Percentiles rank a stretch among this genome's conserved stretches.
Evolutionary conservation across 352 stramenopile species (phyloP).

Genomic region (Pythium myriotylum): DNA sequence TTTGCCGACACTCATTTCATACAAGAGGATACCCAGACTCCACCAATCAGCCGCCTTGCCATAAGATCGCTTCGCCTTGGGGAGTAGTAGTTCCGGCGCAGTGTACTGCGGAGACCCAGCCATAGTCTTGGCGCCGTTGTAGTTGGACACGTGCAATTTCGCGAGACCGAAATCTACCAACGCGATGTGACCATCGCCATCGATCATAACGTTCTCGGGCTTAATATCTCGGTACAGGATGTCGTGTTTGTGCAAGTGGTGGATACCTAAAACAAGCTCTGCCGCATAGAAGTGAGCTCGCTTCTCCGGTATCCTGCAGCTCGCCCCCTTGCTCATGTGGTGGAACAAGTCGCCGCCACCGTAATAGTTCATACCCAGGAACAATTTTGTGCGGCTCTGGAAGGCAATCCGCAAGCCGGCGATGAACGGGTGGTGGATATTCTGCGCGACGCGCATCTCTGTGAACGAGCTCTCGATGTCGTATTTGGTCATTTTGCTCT

Average conservation of each 20-base stretch:
- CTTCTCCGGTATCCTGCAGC: slow-evolving; percentile 77
- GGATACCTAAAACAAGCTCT: slow-evolving; percentile 92
- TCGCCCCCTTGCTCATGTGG: slow-evolving; percentile 90
- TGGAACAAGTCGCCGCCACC: slow-evolving; percentile 85
- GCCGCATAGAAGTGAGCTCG: slow-evolving; percentile 93
- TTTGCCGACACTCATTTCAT: slow-evolving; percentile 93
- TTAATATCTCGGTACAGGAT: slow-evolving; percentile 98
- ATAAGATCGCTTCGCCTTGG: slow-evolving; percentile 87
- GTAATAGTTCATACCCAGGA: slow-evolving; percentile 90
- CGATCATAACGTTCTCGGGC: slow-evolving; percentile 96
- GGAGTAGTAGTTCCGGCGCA: slow-evolving; percentile 78
- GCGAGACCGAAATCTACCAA: slow-evolving; percentile 95
- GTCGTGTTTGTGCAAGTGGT: slow-evolving; percentile 93
- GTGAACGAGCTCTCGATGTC: slow-evolving; percentile 89
- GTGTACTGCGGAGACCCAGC: slow-evolving; percentile 88
- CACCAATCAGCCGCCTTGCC: slow-evolving; percentile 89
- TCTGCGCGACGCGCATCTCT: slow-evolving; percentile 88
- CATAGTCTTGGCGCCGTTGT: slow-evolving; percentile 89
- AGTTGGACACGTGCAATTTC: slow-evolving; percentile 92
- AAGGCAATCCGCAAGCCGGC: slow-evolving; percentile 85
- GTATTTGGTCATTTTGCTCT: slow-evolving; percentile 90
- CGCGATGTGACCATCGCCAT: slow-evolving; percentile 94
- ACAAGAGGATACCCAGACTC: slow-evolving; percentile 90
- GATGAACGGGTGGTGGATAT: slow-evolving; percentile 90
- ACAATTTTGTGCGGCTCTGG: slow-evolving; percentile 86